Percentiles rank a stretch among this genome's conserved stretches.
Conservation (phyloP, 768 basidiomycete species). For the Calocybe gangraenosa region DNA sequence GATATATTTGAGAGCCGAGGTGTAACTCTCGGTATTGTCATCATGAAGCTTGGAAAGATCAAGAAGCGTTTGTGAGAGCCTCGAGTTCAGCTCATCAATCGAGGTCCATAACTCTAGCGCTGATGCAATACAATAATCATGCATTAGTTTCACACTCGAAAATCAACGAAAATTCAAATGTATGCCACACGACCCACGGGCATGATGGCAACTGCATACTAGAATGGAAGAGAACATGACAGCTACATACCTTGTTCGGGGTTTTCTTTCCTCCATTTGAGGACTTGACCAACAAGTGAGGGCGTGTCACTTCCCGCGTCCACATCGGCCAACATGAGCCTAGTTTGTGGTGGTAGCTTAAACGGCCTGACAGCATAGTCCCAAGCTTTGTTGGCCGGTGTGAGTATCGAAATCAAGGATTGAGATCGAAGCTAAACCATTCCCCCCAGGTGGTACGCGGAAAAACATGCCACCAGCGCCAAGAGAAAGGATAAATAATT, state of each 20-base stretch:
- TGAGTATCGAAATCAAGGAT: constrained; percentile 48
- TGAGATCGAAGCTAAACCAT: constrained; percentile 13
- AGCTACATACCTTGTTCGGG: constrained; percentile 43
- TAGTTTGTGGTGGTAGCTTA: constrained; percentile 76
- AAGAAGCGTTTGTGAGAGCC: constrained; percentile 48
- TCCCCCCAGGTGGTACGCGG: too few species aligned
- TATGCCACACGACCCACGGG: not conserved
- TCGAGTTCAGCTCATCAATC: constrained; percentile 59
- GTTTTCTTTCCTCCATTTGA: constrained; percentile 80
- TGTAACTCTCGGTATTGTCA: constrained; percentile 46
- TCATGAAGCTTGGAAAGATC: constrained; percentile 47
- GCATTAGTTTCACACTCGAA: too few species aligned
- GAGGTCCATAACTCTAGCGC: constrained; percentile 64
- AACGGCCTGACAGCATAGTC: constrained; percentile 67
- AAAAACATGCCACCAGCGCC: too few species aligned
- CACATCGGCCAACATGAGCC: constrained; percentile 91
- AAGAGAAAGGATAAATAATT: too few species aligned
- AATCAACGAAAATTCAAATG: constrained; percentile 1
- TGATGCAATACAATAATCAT: too few species aligned
- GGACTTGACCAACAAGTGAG: constrained; percentile 85
- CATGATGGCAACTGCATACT: not conserved
- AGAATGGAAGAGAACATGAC: not conserved
- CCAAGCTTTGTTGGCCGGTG: constrained; percentile 69
- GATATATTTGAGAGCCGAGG: constrained; percentile 56
- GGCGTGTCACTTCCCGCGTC: constrained; percentile 97